Evolutionary conservation across 441 rosid genomes (phyloP).

Genomic region (Adansonia rubrostipa): DNA sequence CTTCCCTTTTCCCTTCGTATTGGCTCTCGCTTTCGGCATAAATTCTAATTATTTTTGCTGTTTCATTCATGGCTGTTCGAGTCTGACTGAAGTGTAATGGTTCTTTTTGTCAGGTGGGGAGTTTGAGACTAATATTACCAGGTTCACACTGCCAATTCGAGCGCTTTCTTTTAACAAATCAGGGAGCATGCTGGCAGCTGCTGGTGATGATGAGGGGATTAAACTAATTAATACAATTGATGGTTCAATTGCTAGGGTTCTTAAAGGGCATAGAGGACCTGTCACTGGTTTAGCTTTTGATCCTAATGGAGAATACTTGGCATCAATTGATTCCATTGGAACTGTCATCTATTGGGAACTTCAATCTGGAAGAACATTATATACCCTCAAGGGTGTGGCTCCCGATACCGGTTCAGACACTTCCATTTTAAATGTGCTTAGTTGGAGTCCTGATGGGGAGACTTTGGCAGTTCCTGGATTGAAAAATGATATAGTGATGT

Average conservation of each 20-base stretch:
- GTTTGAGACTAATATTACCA: conserved; percentile 84
- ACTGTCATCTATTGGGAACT: conserved; percentile 87
- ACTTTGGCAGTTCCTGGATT: conserved; percentile 84
- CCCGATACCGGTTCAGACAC: conserved; percentile 64
- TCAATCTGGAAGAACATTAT: conserved; percentile 65
- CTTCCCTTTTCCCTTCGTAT: not conserved
- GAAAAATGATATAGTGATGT: conserved; percentile 86
- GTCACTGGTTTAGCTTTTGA: conserved; percentile 85
- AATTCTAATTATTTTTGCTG: not conserved
- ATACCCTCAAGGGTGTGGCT: conserved; percentile 69
- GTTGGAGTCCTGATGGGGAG: conserved; percentile 98
- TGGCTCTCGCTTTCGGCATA: not conserved
- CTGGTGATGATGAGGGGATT: conserved; percentile 97
- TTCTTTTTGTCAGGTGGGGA: conserved; percentile 66
- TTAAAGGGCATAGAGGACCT: conserved; percentile 86
- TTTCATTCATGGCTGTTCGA: not conserved
- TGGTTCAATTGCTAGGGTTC: conserved; percentile 88
- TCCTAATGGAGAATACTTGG: conserved; percentile 76
- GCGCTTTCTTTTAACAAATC: conserved; percentile 81
- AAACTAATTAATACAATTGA: conserved; percentile 89
- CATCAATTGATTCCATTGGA: conserved; percentile 83
- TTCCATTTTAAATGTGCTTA: conserved; percentile 61
- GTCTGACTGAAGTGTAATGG: not conserved
- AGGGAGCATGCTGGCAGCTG: conserved; percentile 89
- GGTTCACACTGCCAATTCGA: conserved; percentile 94